Conservation (phyloP, 768 basidiomycete species). For the Kwoniella bestiolae region DNA sequence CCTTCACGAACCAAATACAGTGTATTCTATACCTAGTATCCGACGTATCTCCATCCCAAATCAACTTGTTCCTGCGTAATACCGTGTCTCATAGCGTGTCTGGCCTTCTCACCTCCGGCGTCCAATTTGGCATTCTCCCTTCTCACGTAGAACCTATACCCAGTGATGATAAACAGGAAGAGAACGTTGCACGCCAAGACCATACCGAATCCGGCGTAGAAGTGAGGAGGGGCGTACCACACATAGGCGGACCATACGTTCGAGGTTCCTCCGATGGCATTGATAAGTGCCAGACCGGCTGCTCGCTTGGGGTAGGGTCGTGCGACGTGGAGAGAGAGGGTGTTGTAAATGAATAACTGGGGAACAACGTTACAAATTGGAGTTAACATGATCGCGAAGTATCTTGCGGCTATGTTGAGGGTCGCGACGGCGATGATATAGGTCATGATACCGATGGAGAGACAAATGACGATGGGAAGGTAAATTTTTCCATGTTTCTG, state of each 20-base stretch:
- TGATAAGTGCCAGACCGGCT: conserved; percentile 47
- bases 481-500: conserved; percentile 38
- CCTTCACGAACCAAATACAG: no score
- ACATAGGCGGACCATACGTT: conserved; percentile 42
- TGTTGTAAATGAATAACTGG: conserved; percentile 52
- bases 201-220: conserved; percentile 42
- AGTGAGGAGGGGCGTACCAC: conserved; percentile 39
- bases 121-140: conserved; percentile 44
- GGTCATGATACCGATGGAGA: conserved; percentile 29
- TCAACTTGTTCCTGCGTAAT: conserved; percentile 43
- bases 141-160: conserved; percentile 46
- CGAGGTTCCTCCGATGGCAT: conserved; percentile 45
- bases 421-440: conserved; percentile 46
- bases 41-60: conserved; percentile 41
- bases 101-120: conserved; percentile 29
- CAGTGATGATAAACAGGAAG: conserved; percentile 38
- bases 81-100: conserved; percentile 31
- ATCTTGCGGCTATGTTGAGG: conserved; percentile 34
- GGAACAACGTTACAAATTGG: conserved; percentile 44
- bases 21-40: conserved; percentile 21
- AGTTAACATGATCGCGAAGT: conserved; percentile 48
- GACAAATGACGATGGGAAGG: conserved; percentile 33
- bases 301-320: conserved; percentile 52
- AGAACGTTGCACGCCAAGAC: conserved; percentile 35
- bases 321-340: conserved; percentile 44